phyloP scores from a whole-genome alignment of 2,329 filamentous ascomycete genomes.

The Ophiocordyceps sinensis region DNA sequence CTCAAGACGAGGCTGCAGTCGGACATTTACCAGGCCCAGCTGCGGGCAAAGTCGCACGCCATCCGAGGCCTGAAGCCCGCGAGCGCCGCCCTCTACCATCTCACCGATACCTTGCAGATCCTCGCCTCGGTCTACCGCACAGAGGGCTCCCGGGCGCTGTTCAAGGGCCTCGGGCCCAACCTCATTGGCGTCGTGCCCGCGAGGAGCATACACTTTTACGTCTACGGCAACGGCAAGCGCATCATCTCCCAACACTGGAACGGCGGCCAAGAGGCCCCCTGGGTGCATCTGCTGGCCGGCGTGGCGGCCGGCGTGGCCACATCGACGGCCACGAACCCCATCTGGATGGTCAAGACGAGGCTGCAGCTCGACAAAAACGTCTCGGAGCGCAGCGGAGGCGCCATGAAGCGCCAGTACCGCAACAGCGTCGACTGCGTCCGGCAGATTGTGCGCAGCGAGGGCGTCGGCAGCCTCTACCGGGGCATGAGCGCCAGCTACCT shows the following conservation, averaged over 20 bases:
- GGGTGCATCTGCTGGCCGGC: conserved; percentile 66
- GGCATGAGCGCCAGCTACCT: conserved; percentile 86
- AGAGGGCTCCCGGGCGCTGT: conserved; percentile 77
- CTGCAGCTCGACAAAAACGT: conserved; percentile 83
- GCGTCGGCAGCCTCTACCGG: conserved; percentile 70
- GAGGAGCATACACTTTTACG: conserved; percentile 83
- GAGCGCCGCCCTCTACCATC: conserved; percentile 56
- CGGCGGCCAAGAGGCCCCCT: conserved; percentile 51
- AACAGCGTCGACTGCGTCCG: conserved; percentile 80
- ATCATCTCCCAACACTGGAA: conserved; percentile 65
- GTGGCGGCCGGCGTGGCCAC: conserved; percentile 70
- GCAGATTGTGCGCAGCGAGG: conserved; percentile 70
- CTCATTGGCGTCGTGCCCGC: conserved; percentile 81
- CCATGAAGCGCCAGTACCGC: conserved; percentile 54
- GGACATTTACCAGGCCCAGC: conserved; percentile 82
- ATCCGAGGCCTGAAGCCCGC: conserved; percentile 39
- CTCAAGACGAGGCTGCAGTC: conserved; percentile 88
- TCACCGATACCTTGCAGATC: conserved; percentile 77
- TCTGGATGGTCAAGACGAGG: conserved; percentile 92
- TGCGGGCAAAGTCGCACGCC: conserved; percentile 44
- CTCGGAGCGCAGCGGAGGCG: conserved; percentile 41
- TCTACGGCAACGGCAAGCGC: conserved; percentile 83
- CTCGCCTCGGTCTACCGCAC: conserved; percentile 63
- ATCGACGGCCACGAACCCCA: conserved; percentile 84
- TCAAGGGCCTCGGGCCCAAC: conserved; percentile 87